Percentiles rank a stretch among this genome's conserved stretches.
phyloP scores from a whole-genome alignment of 768 basidiomycete species.

The Ramaria sp. region DNA sequence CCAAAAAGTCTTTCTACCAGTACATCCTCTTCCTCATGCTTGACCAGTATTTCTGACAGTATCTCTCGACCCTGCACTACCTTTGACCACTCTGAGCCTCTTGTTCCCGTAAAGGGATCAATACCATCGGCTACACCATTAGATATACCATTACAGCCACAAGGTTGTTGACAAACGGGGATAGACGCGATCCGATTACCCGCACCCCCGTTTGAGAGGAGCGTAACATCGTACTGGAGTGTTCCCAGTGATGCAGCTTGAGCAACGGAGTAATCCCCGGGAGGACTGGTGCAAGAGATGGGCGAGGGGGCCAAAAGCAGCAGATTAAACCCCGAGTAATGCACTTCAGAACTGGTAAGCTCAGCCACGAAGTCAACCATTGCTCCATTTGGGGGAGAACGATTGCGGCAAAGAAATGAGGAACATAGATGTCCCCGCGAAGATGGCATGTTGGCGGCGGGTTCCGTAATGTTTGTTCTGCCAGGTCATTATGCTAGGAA shows the following conservation, averaged over 20 bases:
- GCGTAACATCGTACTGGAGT: slow-evolving; percentile 36
- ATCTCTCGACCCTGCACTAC: slow-evolving; percentile 44
- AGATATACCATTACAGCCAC: slow-evolving; percentile 50
- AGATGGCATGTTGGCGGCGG: slow-evolving; percentile 32
- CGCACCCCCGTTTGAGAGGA: slow-evolving; percentile 64
- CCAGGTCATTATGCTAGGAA: slow-evolving; percentile 12
- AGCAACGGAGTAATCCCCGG: slow-evolving; percentile 2
- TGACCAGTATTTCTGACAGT: slow-evolving; percentile 34
- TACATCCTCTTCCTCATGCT: slow-evolving; percentile 33
- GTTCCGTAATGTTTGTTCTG: slow-evolving; percentile 83
- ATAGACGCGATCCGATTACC: slow-evolving; percentile 43
- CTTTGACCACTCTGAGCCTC: slow-evolving; percentile 55
- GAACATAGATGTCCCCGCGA: slow-evolving; percentile 64
- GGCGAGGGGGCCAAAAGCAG: slow-evolving; percentile 45
- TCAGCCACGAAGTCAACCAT: slow-evolving; percentile 39
- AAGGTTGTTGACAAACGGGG: slow-evolving; percentile 38
- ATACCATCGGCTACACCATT: slow-evolving; percentile 41
- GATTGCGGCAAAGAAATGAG: slow-evolving; percentile 44
- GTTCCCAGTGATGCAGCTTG: slow-evolving; percentile 16
- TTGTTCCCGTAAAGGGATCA: slow-evolving; percentile 44
- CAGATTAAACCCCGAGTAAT: slow-evolving; percentile 76
- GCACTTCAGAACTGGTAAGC: slow-evolving; percentile 33
- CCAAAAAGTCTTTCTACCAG: slow-evolving; percentile 52
- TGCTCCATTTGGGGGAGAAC: background rate
- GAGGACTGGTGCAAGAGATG: background rate